Base-by-base conservation (phyloP, 140 eudicot genomes). In the Flaveria floridana region DNA sequence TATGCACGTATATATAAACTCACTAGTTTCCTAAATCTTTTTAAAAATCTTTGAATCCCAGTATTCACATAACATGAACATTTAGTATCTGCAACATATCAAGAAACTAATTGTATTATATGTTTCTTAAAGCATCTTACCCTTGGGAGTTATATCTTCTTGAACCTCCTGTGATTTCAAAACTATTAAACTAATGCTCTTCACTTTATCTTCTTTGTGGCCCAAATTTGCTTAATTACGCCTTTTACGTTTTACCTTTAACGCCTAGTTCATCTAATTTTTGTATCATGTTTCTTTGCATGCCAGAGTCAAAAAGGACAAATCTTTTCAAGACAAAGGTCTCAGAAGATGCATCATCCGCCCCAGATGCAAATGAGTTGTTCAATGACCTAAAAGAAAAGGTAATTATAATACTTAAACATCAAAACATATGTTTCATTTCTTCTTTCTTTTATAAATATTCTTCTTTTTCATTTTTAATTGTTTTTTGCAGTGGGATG, bases 331-430 rank as follows among this genome's bases (percentile, higher is more conserved):
- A 65, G 72, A 82, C 85, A 78, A 93, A 86, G 77, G 96, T 91
- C 78, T 84, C 98, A 50, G 91, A 90, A 16, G 99, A 90, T 75
- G 81, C 89, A 57, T 70, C 87, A 21, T 21, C 85, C 4, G 62
- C 85, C 1, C 76, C 76, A 48, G 96, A 90, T 82, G 30, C 91
- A 68, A 83, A 76, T 55, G 99, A 93, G 73, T 53, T 93, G 63
- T 69, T 93, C 56, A 59, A 78, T 9, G 99, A 90, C 81, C 87
- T 93, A 48, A 85, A 90, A 77, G 91, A 90, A 80, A 90, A 93
- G 96, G 97, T 93, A 75, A 73, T 73, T n/a, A 30, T 18, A 34
- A 73, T 58, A 41, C 57, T 12, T 8, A 61, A 56, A 65, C 39
- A 44, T 48, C 56, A 4, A 47, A 48, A 30, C 23, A 46, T 14